Base-by-base conservation (phyloP, 2,329 filamentous ascomycete species). In the Epichloe glyceriae region DNA sequence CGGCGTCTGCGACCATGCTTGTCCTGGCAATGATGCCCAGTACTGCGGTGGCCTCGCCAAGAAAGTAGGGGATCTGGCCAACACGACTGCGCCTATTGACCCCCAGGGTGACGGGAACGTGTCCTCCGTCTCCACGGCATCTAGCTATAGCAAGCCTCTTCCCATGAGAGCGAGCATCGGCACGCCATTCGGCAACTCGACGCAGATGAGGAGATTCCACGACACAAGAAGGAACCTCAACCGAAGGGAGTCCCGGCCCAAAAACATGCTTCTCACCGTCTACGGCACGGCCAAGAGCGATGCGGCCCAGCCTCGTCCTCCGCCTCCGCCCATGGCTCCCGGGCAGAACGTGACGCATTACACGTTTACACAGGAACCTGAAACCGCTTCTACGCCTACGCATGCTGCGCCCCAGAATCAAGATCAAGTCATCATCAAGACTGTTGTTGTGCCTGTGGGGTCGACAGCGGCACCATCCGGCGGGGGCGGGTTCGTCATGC, bases 31-130 rank as follows among this genome's bases (percentile, higher is more conserved):
- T 52, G 52, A 54, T 0, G 30, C 34, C 2, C 56, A 73, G 53
- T 61, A 65, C 52, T 76, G 73, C 57, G 73, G 73, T 42, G 72
- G 72, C 14, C 55, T 61, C 20, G 50, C 61, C 14, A 49, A 53
- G 26, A 42, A 41, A n/a, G 15, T 33, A 14, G 38, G 14, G 5
- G 22, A 37, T 14, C 20, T 47, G 20, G 42, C 52, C 52, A 54
- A 47, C 47, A 26, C 48, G 44, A 52, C 47, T 10, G 49, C 35
- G 19, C 8, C 41, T 0, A 14, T 26, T 4, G 20, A 22, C 20
- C 20, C 19, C 3, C 34, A 39, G n/a, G 37, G 33, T 7, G 35
- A 39, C 17, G 17, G 33, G 22, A 42, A 41, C n/a, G 26, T 4
- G n/a, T 19, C 38, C 7, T 46, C 46, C n/a, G n/a, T n/a, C 14